These are phyloP conservation scores for Tetracentron sinense DNA, from an alignment of 164 flowering plant species.

Conservation along the genomic window DNA sequence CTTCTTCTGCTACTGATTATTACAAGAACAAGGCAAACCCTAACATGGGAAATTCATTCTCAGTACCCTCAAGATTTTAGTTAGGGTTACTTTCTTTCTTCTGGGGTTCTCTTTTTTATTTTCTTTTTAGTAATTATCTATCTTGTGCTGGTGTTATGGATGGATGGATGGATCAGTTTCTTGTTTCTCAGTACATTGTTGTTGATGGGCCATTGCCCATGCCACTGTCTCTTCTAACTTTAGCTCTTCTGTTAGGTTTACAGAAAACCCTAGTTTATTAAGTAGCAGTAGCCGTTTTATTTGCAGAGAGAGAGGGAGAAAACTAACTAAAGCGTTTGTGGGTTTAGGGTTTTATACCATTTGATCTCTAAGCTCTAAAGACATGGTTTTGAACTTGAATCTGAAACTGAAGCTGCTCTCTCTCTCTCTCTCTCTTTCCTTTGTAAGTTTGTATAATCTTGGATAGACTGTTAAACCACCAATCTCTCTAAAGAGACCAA, in stretches of 20 bases:
- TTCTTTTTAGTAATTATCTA: constrained; percentile 5
- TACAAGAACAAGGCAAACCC: too few relatives aligned
- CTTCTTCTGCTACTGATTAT: background rate
- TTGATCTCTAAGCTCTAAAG: background rate
- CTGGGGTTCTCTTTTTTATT: background rate
- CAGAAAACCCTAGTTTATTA: background rate
- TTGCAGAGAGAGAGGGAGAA: background rate
- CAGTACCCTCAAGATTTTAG: too few relatives aligned
- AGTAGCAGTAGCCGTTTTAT: background rate
- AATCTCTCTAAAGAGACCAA: constrained; percentile 15
- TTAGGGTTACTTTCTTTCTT: background rate
- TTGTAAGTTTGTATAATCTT: background rate
- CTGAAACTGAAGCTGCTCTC: background rate
- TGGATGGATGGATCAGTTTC: too few relatives aligned
- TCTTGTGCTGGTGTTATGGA: too few relatives aligned
- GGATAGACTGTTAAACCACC: background rate
- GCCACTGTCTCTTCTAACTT: background rate
- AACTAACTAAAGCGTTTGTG: too few relatives aligned
- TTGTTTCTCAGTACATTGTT: constrained; percentile 14
- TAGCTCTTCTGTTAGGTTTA: too few relatives aligned
- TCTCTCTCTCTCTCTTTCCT: constrained; percentile 1
- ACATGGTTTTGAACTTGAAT: too few relatives aligned
- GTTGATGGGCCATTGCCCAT: constrained; percentile 26
- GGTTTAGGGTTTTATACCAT: background rate
- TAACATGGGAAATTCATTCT: too few relatives aligned